phyloP scores from a whole-genome alignment of 2,329 filamentous ascomycete genomes.

The Fusarium guadeloupense region DNA sequence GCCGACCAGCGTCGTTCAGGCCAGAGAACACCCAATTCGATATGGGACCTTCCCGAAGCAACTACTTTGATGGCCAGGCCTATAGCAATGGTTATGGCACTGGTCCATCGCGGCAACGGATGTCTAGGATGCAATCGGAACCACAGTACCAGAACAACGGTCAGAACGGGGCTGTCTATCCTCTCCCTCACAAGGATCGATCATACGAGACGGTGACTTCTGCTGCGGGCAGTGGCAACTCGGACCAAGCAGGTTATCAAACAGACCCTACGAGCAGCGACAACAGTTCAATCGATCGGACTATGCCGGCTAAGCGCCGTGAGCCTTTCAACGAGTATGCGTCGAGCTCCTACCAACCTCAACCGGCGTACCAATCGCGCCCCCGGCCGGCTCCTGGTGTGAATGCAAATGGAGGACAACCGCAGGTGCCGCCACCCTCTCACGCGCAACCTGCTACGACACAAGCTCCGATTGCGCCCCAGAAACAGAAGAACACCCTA shows the following conservation, averaged over 20 bases:
- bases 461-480: conserved; percentile 31
- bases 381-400: conserved; percentile 50
- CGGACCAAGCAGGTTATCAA: conserved; percentile 80
- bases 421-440: conserved; percentile 40
- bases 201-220: conserved; percentile 90
- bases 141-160: conserved; percentile 51
- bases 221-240: conserved; percentile 75
- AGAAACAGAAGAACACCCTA: conserved; percentile 45
- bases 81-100: conserved; percentile 47
- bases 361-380: conserved; percentile 54
- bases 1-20: conserved; percentile 53
- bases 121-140: conserved; percentile 58
- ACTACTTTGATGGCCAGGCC: conserved; percentile 57
- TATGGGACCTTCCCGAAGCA: conserved; percentile 50
- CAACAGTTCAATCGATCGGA: conserved; percentile 87
- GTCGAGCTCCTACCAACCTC: conserved; percentile 61
- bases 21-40: conserved; percentile 55
- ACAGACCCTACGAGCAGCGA: conserved; percentile 90
- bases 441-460: conserved; percentile 35
- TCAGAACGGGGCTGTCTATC: conserved; percentile 59
- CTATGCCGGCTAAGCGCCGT: conserved; percentile 63
- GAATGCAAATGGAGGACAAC: conserved; percentile 38
- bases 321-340: conserved; percentile 72
- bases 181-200: conserved; percentile 72
- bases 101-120: conserved; percentile 40